Base-by-base conservation (phyloP, 768 basidiomycete genomes). In the Termitomyces sp. region DNA sequence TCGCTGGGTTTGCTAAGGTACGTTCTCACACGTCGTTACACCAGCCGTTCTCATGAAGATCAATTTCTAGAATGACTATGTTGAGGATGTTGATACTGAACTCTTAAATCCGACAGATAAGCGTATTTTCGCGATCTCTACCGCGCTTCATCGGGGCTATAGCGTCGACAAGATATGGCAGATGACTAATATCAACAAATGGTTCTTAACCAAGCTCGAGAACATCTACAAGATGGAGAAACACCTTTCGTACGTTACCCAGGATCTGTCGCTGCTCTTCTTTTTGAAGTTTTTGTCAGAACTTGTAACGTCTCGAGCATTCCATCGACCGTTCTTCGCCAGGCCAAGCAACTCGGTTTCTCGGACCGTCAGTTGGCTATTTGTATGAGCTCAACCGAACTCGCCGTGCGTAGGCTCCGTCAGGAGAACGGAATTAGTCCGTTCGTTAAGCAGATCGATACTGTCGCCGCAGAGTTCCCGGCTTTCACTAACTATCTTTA, bases 401-500 rank as follows among this genome's bases (percentile, higher is more conserved):
- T 98, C 43, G 94, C 94, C 44, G 87, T 98, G 32, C 92, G 96
- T 58, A 83, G 89, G 43, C 79, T 94, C 52, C 90, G 96, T 56
- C 88, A 92, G 68, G 96, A 98, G 72, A 72, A 74, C 48, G 83
- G 81, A 35, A 88, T 98, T 65, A 79, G 80, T 13, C 95, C 95
- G 0, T 96, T 93, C 70, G 90, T 97, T 73, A 98, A 98, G 79
- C 96, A 98, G 70, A 99, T 98, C 70, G 97, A 99, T 66, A 98
- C 97, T 0, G 95, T 98, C 56, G 97, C 97, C 12, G 96, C 97
- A 30, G 95, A 98, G 69, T 99, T 98, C 83, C 96, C 97, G 1
- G 94, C 95, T 0, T 93, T 88, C 78, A 98, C 97, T 56, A 99
- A 99, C 77, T 98, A 98, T 72, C 86, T 99, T 46, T 98, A 99